phyloP scores from a whole-genome alignment of 257 asterid species.

The Oldenlandia corymbosa region DNA sequence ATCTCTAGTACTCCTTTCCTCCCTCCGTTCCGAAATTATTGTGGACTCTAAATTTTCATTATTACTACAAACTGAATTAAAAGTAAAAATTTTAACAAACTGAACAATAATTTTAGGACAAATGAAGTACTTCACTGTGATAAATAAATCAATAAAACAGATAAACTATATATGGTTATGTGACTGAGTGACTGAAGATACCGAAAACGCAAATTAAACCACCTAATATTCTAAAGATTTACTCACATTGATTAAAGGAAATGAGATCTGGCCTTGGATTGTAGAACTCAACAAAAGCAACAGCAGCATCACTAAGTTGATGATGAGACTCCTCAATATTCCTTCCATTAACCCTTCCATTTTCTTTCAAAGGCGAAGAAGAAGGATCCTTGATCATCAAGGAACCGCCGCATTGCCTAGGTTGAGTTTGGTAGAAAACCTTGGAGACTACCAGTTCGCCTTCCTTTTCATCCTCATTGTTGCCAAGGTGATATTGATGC shows the following conservation, averaged over 20 bases:
- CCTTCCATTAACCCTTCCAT: constrained; percentile 11
- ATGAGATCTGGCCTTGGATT: constrained; percentile 33
- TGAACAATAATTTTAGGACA: too few relatives aligned
- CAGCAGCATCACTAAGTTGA: constrained; percentile 8
- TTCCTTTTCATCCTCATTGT: constrained; percentile 43
- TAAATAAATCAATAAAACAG: too few relatives aligned
- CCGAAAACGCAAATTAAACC: too few relatives aligned
- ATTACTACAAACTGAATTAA: too few relatives aligned
- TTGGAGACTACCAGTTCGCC: constrained; percentile 43
- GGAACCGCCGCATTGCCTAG: constrained; percentile 39
- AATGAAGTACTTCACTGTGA: too few relatives aligned
- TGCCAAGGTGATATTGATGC: constrained; percentile 50
- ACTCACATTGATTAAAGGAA: constrained; percentile 32
- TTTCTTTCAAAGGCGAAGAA: constrained; percentile 6
- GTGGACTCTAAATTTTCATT: too few relatives aligned
- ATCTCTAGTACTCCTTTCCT: too few relatives aligned
- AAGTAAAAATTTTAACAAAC: too few relatives aligned
- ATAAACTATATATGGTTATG: too few relatives aligned
- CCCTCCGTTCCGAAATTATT: too few relatives aligned
- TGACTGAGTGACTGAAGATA: too few relatives aligned
- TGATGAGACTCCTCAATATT: neutral
- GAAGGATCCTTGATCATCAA: constrained; percentile 17
- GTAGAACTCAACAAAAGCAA: constrained; percentile 22
- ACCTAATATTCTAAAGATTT: neutral
- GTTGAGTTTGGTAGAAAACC: constrained; percentile 45